phyloP scores from a whole-genome alignment of 176 grass and related monocot genomes.

The Cenchrus fungigraminus region DNA sequence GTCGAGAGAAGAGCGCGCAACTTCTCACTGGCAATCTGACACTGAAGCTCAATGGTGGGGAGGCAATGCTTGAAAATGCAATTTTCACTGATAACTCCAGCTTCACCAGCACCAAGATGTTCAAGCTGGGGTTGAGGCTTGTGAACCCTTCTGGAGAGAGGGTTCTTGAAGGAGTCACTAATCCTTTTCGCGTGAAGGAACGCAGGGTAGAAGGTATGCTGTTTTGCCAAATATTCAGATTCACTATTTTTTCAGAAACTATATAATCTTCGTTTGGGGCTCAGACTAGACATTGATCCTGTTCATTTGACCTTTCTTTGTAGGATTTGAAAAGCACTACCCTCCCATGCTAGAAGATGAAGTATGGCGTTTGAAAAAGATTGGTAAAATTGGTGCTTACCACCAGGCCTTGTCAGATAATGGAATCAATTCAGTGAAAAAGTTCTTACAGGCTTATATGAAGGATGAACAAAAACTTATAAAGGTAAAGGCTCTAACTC shows the following conservation, averaged over 20 bases:
- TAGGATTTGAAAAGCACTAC: constrained; percentile 59
- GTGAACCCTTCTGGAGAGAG: constrained; percentile 33
- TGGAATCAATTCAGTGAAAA: constrained; percentile 47
- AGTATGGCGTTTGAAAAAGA: constrained; percentile 60
- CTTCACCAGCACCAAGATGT: constrained; percentile 62
- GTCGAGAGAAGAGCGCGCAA: constrained; percentile 46
- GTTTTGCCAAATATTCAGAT: not conserved
- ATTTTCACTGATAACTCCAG: constrained; percentile 68
- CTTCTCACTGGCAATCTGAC: constrained; percentile 52
- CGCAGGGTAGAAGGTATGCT: constrained; percentile 58
- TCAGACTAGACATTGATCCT: not conserved
- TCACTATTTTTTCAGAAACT: not conserved
- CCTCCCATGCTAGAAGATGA: constrained; percentile 44
- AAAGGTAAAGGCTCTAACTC: constrained; percentile 35
- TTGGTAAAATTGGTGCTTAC: constrained; percentile 43
- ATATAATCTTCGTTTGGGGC: constrained; percentile 1
- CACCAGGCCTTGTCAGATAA: constrained; percentile 35
- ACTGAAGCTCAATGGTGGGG: constrained; percentile 54
- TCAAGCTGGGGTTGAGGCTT: constrained; percentile 64
- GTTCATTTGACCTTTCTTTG: not conserved
- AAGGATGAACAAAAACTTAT: constrained; percentile 49
- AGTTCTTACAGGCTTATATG: constrained; percentile 52
- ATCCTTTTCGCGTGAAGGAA: constrained; percentile 65
- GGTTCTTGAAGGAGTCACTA: constrained; percentile 58
- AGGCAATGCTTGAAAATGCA: constrained; percentile 49